A percentile compares a stretch with the other conserved stretches of the same genome.
Conservation (phyloP, 768 basidiomycete species). For the Termitomyces sp. region DNA sequence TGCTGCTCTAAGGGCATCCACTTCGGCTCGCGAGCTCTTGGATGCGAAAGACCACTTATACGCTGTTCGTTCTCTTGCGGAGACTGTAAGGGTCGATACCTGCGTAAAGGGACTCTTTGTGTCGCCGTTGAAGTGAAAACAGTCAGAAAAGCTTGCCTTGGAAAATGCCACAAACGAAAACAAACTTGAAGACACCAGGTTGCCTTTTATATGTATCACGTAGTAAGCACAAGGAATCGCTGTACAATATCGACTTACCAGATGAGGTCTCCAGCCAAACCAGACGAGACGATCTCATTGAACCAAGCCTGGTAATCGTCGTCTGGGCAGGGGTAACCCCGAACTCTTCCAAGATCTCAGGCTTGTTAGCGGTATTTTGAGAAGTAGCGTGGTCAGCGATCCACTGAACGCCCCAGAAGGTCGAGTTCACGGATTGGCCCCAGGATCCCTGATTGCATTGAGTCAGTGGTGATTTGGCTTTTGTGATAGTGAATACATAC, state of each 20-base stretch:
- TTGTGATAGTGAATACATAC: constrained; percentile 12
- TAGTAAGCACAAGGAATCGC: not conserved
- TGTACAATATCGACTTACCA: constrained; percentile 31
- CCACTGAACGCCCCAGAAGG: constrained; percentile 53
- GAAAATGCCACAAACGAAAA: not conserved
- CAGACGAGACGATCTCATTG: constrained; percentile 41
- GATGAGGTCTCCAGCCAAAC: constrained; percentile 56
- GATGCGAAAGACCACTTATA: constrained; percentile 88
- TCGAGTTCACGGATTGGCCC: constrained; percentile 40
- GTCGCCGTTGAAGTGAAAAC: constrained; percentile 22
- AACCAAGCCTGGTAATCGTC: constrained; percentile 52
- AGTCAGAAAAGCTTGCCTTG: not conserved
- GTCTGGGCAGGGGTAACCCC: constrained; percentile 47
- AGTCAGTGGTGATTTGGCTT: not conserved
- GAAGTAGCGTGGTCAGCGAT: constrained; percentile 54
- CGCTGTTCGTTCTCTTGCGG: constrained; percentile 64
- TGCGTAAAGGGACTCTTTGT: constrained; percentile 54
- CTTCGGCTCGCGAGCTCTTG: constrained; percentile 54
- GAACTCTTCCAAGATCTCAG: constrained; percentile 63
- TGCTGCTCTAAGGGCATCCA: constrained; percentile 44
- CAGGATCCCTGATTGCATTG: constrained; percentile 31
- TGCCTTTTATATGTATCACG: constrained; percentile 19
- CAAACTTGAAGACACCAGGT: constrained; percentile 28
- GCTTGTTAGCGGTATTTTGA: constrained; percentile 47
- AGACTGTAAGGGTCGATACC: constrained; percentile 50